Percentiles rank a stretch among this genome's conserved stretches.
These are phyloP conservation scores for Ophiostoma quercus DNA, from an alignment of 2,329 filamentous ascomycete genomes.

Conservation along the genomic window DNA sequence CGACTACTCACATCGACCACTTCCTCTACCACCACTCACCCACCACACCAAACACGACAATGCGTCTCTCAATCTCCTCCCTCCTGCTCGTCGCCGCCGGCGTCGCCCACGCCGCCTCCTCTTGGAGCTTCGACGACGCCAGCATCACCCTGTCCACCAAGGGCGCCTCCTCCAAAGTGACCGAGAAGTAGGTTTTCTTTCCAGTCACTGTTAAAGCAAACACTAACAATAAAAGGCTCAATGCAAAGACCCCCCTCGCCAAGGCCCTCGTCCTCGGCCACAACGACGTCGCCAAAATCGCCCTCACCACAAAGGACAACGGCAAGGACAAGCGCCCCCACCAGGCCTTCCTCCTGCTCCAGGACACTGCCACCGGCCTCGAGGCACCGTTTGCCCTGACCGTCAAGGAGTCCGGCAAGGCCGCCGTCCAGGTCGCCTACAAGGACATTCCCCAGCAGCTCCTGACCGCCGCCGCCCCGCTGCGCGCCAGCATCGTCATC, in stretches of 20 bases:
- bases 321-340: conserved; percentile 78
- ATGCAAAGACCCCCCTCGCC: conserved; percentile 53
- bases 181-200: conserved; percentile 58
- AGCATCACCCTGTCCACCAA: conserved; percentile 61
- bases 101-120: conserved; percentile 49
- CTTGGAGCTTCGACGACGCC: conserved; percentile 71
- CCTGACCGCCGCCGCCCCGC: conserved; percentile 58
- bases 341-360: conserved; percentile 84
- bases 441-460: conserved; percentile 86
- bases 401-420: conserved; percentile 84
- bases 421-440: conserved; percentile 74
- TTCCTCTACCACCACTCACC: too few relatives aligned
- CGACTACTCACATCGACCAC: too few relatives aligned
- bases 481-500: conserved; percentile 77
- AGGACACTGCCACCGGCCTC: conserved; percentile 67
- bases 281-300: conserved; percentile 72
- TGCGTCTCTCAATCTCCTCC: conserved; percentile 42
- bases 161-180: conserved; percentile 49
- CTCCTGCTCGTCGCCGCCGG: conserved; percentile 45
- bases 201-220: too few relatives aligned
- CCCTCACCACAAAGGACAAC: conserved; percentile 74
- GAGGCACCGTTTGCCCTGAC: conserved; percentile 82
- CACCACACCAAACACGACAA: conserved; percentile 28
- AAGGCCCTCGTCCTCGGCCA: conserved; percentile 60
- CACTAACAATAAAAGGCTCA: conserved; percentile 53